Base-by-base conservation (phyloP, 2,329 filamentous ascomycete species). In the Myriosclerotinia curreyana region DNA sequence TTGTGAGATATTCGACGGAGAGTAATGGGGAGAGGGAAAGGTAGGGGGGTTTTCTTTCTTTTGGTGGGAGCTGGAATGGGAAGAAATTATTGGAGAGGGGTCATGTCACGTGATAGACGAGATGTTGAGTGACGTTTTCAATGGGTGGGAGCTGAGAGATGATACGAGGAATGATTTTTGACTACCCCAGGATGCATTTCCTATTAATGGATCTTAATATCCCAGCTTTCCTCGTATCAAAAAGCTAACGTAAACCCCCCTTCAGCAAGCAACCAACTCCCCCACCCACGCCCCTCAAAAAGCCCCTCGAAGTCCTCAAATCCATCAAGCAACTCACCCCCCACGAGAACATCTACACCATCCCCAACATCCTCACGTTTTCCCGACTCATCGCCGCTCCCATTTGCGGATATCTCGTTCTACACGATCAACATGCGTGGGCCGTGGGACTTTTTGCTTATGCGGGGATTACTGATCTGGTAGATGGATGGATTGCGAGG, bases 401-500 rank as follows among this genome's bases (percentile, higher is more conserved):
- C 0, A 81, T 90, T 38, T 86, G 97, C 54, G 95, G 94, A 64
- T 98, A 96, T 75, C 85, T 95, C 28, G 88, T 99, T 65, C 82
- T 98, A 3, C 85, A 96, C 70, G 89, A 95, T 74, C 83, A 92
- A 51, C 89, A 96, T 74, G 82, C 84, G 40, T 87, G 86, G 78
- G 92, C 95, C 0, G 80, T 97, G 9, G 86, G 86, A 2, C 82
- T 99, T n/a, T 96, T 99, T 75, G 87, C 87, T 58, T 97, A 97
- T 75, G 94, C 95, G 3, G 92, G 92, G 54, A 81, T 96, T 70
- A 96, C 94, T 0, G 95, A 99, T 74, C 81, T 96, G 8, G 83
- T 98, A 3, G 95, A 99, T 75, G 95, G 95, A 64, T 98, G 89
- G 83, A 95, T 99, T 71, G 95, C 95, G 34, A 86, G 95, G 49